Evolutionary conservation across 495 filamentous ascomycete genomes (phyloP), one percentile per base, ranked within the genome.

Genomic region (Trichoderma gamsii): DNA sequence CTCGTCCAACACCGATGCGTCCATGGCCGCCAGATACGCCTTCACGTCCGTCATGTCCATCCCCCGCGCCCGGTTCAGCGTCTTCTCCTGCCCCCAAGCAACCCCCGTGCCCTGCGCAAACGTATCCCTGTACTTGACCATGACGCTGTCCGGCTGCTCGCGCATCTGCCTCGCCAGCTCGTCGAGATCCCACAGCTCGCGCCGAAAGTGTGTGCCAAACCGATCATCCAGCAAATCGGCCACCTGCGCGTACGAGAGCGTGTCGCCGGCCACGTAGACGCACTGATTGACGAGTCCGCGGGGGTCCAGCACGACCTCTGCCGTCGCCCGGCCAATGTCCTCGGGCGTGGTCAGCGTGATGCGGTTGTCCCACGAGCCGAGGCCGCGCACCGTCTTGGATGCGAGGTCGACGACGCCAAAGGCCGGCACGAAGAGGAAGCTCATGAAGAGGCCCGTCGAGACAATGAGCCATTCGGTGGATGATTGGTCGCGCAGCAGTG

Each of bases 361-460:
- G 43, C 70, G 67, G 67, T 79, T 86, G 16, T 84, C 84, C 85
- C 82, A 87, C 27, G 79, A 72, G 7, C 87, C 84, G 15, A 90
- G 71, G 2, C 82, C 88, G 11, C 78, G 75, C 12, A 88, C 78
- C 16, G 71, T 76, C 4, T 66, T 67, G 44, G 69, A 64, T 35
- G 72, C 35, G 23, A 79, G 56, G 66, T 79, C 77, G 11, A 89
- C 85, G 25, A 88, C 80, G 0, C 85, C 87, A 74, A 87, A 89
- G 11, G 64, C 79, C 2, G 75, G 73, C 73, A 83, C 78, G 71
- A 90, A 87, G 35, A 89, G 72, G 72, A 89, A 90, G 67, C 81
- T 86, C 69, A 83, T 87, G 70, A 90, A 90, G 75, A 91, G 79
- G 16, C 88, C 87, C 35, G 84, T 85, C 23, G 81, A 85, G 13